Percentiles rank a stretch among this genome's conserved stretches.
Evolutionary conservation across 148 eudicot species (phyloP).

Genomic region (Arctostaphylos glauca): DNA sequence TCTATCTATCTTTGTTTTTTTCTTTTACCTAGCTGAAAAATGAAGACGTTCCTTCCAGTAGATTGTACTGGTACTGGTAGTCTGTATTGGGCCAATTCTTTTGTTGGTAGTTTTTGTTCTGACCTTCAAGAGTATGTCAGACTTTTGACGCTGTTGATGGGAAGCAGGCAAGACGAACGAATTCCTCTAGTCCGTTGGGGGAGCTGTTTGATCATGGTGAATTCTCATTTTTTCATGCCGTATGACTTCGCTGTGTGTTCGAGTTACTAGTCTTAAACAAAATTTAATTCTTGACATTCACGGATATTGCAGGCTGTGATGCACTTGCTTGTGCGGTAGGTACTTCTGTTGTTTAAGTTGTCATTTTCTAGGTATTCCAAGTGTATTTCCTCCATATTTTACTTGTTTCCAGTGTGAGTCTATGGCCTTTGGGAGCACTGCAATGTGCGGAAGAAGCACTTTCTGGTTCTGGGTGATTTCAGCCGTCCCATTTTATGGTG

Average conservation of each 20-base stretch:
- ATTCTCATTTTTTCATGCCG: neutral
- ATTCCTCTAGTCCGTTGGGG: conserved; percentile 96
- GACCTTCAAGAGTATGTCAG: conserved; percentile 33
- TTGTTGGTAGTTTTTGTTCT: neutral
- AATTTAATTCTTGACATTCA: neutral
- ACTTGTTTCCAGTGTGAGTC: conserved; percentile 63
- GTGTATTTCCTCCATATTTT: conserved; percentile 11
- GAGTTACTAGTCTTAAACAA: neutral
- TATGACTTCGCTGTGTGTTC: neutral
- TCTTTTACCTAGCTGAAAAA: conserved; percentile 1
- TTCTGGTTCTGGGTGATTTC: conserved; percentile 94
- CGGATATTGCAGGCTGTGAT: conserved; percentile 73
- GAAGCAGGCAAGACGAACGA: conserved; percentile 97
- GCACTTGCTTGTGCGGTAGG: conserved; percentile 93
- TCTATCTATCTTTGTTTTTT: neutral
- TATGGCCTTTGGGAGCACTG: conserved; percentile 90
- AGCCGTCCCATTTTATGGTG: conserved; percentile 85
- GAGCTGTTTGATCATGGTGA: conserved; percentile 98
- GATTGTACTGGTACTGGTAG: neutral
- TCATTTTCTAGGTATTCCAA: neutral
- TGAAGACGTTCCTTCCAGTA: neutral
- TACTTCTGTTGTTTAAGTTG: conserved; percentile 11
- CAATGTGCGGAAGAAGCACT: conserved; percentile 80
- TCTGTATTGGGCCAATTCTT: neutral
- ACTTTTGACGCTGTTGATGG: conserved; percentile 99